Percentiles rank a stretch among this genome's conserved stretches.
Evolutionary conservation across 2,329 filamentous ascomycete species (phyloP).

Genomic region (Hypoxylon sp.): DNA sequence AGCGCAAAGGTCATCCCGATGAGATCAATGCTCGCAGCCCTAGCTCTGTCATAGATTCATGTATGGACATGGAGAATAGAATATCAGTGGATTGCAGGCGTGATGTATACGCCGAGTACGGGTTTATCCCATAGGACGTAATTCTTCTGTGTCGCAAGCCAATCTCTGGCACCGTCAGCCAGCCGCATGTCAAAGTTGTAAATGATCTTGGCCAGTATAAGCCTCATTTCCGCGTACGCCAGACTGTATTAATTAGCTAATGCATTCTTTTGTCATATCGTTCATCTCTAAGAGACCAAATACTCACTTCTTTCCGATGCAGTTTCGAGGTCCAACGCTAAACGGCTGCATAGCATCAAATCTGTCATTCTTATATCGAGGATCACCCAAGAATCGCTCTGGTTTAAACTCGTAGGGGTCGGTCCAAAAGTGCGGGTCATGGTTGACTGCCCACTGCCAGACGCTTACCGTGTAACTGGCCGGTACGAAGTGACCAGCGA

Average conservation of each 20-base stretch:
- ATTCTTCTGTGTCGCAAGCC: slow-evolving; percentile 15
- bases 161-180: slow-evolving; percentile 5
- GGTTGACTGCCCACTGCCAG: slow-evolving; percentile 21
- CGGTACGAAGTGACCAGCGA: slow-evolving; percentile 1
- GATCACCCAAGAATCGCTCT: slow-evolving; percentile 21
- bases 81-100: neutral
- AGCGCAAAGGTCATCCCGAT: no score
- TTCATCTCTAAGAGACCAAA: neutral
- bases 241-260: slow-evolving; percentile 3
- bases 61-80: neutral
- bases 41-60: neutral
- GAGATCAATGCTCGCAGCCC: no score
- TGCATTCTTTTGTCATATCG: neutral
- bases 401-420: slow-evolving; percentile 20
- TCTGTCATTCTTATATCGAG: slow-evolving; percentile 4
- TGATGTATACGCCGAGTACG: neutral
- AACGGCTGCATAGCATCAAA: slow-evolving; percentile 26
- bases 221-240: slow-evolving; percentile 25
- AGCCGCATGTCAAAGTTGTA: slow-evolving; percentile 24
- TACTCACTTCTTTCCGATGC: slow-evolving; percentile 23
- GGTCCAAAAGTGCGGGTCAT: slow-evolving; percentile 1
- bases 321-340: slow-evolving; percentile 11
- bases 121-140: slow-evolving; percentile 29
- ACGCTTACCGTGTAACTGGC: neutral
- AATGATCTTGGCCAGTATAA: slow-evolving; percentile 19